phyloP scores from a whole-genome alignment of 495 filamentous ascomycete genomes.

The Annulohypoxylon moriforme region DNA sequence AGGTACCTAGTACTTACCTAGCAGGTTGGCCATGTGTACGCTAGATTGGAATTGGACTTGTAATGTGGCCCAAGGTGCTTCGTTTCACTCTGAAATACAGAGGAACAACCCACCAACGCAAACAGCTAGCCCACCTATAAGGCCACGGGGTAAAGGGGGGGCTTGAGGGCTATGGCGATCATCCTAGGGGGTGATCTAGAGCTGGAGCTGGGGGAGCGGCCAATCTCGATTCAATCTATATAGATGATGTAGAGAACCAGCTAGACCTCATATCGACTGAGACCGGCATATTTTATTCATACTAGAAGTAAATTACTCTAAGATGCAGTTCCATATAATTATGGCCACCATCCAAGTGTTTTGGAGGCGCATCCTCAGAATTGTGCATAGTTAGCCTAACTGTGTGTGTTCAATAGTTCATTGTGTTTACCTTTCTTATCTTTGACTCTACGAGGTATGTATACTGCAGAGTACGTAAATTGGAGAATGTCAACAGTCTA shows the following conservation, averaged over 20 bases:
- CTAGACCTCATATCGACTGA: conserved; percentile 39
- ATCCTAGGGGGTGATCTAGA: conserved; percentile 37
- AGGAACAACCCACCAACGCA: conserved; percentile 33
- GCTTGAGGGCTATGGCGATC: conserved; percentile 13
- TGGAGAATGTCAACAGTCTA: too few species aligned
- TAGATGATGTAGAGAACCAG: conserved; percentile 40
- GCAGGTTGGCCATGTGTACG: conserved; percentile 43
- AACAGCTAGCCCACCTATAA: conserved; percentile 32
- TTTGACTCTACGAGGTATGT: too few species aligned
- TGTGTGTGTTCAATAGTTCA: not conserved
- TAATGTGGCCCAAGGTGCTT: conserved; percentile 37
- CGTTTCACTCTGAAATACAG: conserved; percentile 39
- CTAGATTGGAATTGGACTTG: conserved; percentile 38
- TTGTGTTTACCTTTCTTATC: not conserved
- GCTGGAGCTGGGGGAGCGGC: conserved; percentile 24
- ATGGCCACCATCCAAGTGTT: not conserved
- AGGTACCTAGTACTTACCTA: too few species aligned
- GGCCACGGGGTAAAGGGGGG: conserved; percentile 2
- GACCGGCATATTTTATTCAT: conserved; percentile 37
- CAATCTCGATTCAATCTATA: conserved; percentile 48
- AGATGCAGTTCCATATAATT: conserved; percentile 15
- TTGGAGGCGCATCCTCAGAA: not conserved
- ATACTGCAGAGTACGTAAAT: too few species aligned
- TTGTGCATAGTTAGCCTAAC: not conserved
- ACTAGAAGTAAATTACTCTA: conserved; percentile 9